Base-by-base conservation (phyloP, 2,329 filamentous ascomycete genomes). In the Cladosporium sp. region DNA sequence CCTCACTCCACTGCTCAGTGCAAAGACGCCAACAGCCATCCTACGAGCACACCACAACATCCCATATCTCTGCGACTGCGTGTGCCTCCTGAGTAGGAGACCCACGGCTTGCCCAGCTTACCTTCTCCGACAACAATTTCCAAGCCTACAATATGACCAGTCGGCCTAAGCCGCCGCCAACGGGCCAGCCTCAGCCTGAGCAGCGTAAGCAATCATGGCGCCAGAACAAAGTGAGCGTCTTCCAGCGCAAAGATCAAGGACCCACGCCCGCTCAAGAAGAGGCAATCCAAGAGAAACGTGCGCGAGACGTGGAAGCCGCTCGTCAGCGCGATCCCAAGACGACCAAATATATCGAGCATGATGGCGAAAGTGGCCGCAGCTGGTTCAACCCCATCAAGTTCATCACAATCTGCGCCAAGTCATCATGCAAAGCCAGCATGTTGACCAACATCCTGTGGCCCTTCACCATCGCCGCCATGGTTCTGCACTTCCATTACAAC, bases 381-480 rank as follows among this genome's bases (percentile, higher is more conserved):
- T 80, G 82, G 44, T 79, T 84, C 65, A 76, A 81, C 41, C 79
- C 79, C 1, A 68, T 73, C 41, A 77, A 80, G 49, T 83, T 84
- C 71, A 65, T 83, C 26, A 66, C 65, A 14, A 80, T 84, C 21
- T 78, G 80, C 68, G 81, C 78, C 75, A 72, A 75, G 18, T 81
- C 78, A 60, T 81, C 81, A 0, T 82, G 80, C 71, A 79, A 76
- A 1, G 80, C 79, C 3, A 82, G 80, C 10, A 81, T 77, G 74
- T 76, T 78, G 66, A 81, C 83, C 55, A 84, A 84, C 64, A 65
- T 84, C 2, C 75, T 84, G 4, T 84, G 82, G 82, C 83, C 82
- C 0, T 74, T 84, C 65, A 82, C 84, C 1, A 79, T 80, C 14
- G 75, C 82, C 3, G 82, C 82, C 4, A 74, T 85, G 32, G 75